These are phyloP conservation scores for Malassezia pachydermatis DNA, from an alignment of 1,284 basidiomycete species.

Conservation along the genomic window DNA sequence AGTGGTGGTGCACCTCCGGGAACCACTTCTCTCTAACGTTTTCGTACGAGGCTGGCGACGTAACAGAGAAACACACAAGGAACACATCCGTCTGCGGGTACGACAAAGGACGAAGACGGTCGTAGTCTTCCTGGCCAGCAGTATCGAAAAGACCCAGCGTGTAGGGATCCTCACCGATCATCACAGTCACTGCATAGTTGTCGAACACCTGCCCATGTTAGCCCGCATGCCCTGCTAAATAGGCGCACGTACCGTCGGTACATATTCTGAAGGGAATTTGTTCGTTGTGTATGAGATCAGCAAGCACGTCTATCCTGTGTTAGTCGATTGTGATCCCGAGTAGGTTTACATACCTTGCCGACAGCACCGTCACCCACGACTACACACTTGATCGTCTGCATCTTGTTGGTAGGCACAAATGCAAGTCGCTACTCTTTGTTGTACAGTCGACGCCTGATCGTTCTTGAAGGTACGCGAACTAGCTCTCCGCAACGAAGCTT, in stretches of 20 bases:
- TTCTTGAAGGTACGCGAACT: too few relatives aligned
- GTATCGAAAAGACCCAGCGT: conserved; percentile 98
- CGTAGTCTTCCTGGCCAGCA: conserved; percentile 99
- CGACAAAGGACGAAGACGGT: conserved; percentile 92
- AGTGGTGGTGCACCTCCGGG: conserved; percentile 98
- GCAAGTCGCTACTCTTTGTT: too few relatives aligned
- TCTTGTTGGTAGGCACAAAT: conserved; percentile 8
- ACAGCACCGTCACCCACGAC: conserved; percentile 99
- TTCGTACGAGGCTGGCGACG: conserved; percentile 94
- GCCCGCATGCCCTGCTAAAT: conserved; percentile 24
- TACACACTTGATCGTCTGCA: conserved; percentile 61
- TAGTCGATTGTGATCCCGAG: not conserved
- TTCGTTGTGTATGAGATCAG: conserved; percentile 99
- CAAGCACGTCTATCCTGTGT: conserved; percentile 69
- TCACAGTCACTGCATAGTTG: conserved; percentile 97
- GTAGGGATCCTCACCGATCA: conserved; percentile 99
- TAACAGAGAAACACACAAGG: conserved; percentile 98
- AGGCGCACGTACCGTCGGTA: conserved; percentile 61
- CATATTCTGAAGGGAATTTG: conserved; percentile 67
- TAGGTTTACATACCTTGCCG: conserved; percentile 67
- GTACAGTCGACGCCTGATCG: too few relatives aligned
- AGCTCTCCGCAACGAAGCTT: too few relatives aligned
- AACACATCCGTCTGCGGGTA: conserved; percentile 99
- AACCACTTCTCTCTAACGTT: conserved; percentile 99
- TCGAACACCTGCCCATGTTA: conserved; percentile 84